Base-by-base conservation (phyloP, 306 rosid species). In the Pyrus betulifolia region DNA sequence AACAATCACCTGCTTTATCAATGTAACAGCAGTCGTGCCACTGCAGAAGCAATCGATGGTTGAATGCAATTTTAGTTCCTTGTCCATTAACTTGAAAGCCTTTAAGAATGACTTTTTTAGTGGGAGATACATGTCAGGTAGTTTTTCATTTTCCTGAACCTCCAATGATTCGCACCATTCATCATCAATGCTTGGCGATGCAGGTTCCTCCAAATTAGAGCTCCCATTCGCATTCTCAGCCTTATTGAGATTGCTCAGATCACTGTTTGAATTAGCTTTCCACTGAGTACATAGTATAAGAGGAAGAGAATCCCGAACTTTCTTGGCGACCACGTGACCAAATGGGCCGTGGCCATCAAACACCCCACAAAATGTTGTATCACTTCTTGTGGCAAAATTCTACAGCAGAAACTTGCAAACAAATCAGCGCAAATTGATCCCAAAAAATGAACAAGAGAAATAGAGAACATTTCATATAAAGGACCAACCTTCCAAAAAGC, bases 271-370 rank as follows among this genome's bases (percentile, higher is more conserved):
- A 61, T 78, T 80, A 78, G 82, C 69, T 76, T 80, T 77, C 90
- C 90, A 87, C 55, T 81, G 86, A 35, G 90, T 71, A 46, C 77
- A 77, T 11, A 87, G 79, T 65, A 80, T 45, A 17, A 76, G 52
- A 9, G 90, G 90, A 75, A 87, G 88, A 30, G 86, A 70, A 72
- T 87, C 90, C 2, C 86, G 88, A 60, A 87, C 84, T 69, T 79
- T 87, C 84, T 82, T 84, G 19, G 90, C 84, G 5, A 87, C 90
- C 85, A 84, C 44, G 46, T 87, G 90, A 67, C 90, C 90, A 12
- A 72, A 84, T 49, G 88, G 90, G 80, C 90, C 90, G 42, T 87
- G 90, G 12, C 90, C 90, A 70, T 87, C 90, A 80, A 87, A 87
- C 49, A 87, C 86, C 54, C 90, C 90, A 62, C 90, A 87, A 84